phyloP scores from a whole-genome alignment of 495 filamentous ascomycete genomes.

The Astrocystis sublimbata region DNA sequence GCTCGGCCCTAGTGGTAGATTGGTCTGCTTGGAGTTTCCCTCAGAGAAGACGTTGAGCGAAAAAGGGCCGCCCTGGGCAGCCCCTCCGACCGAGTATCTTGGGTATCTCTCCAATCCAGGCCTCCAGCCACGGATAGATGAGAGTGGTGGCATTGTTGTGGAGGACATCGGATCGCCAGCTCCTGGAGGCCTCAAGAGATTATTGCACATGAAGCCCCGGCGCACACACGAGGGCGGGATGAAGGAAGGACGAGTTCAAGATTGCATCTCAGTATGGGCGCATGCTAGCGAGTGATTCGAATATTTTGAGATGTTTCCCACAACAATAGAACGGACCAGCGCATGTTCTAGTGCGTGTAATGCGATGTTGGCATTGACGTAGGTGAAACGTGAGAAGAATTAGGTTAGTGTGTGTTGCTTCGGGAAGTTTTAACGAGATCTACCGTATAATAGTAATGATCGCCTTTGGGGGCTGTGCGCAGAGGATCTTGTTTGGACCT shows the following conservation, averaged over 20 bases:
- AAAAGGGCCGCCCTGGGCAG: slow-evolving; percentile 69
- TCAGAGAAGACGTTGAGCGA: slow-evolving; percentile 62
- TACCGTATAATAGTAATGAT: no score
- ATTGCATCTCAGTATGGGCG: slow-evolving; percentile 59
- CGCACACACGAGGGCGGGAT: slow-evolving; percentile 63
- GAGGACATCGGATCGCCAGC: slow-evolving; percentile 42
- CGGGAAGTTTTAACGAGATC: no score
- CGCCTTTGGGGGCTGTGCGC: no score
- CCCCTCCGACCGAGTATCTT: slow-evolving; percentile 63
- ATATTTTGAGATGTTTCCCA: no score
- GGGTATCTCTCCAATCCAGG: slow-evolving; percentile 68
- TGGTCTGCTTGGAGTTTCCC: slow-evolving; percentile 84
- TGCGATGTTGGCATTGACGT: not conserved
- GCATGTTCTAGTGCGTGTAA: not conserved
- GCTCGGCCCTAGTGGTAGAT: slow-evolving; percentile 57
- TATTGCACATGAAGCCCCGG: slow-evolving; percentile 65
- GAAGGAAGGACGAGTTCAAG: slow-evolving; percentile 56
- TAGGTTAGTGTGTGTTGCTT: not conserved
- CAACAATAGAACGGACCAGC: no score
- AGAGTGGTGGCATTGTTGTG: slow-evolving; percentile 54
- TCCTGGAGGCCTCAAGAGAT: slow-evolving; percentile 54
- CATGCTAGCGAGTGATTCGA: slow-evolving; percentile 13
- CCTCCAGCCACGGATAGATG: slow-evolving; percentile 61
- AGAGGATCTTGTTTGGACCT: no score
- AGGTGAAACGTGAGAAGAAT: not conserved